Conservation (phyloP, 2,329 filamentous ascomycete species). For the Cercospora sesami region DNA sequence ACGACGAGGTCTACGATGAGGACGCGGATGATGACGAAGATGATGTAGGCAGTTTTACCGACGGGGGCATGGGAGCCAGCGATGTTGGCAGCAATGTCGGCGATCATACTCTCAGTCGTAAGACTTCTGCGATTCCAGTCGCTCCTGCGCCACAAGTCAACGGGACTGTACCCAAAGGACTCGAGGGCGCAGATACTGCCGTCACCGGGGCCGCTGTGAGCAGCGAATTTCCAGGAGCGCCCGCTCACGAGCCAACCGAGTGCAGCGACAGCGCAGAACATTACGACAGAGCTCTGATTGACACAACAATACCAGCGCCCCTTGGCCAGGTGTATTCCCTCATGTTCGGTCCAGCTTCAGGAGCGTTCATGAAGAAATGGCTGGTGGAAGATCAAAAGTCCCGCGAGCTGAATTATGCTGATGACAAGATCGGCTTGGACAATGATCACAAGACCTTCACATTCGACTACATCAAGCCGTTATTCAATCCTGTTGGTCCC, state of each 20-base stretch:
- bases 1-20: conserved; percentile 77
- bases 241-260: conserved; percentile 77
- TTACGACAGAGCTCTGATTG: conserved; percentile 80
- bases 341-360: conserved; percentile 79
- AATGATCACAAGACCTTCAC: conserved; percentile 69
- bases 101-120: conserved; percentile 60
- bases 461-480: conserved; percentile 88
- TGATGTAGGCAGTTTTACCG: conserved; percentile 61
- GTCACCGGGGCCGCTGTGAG: conserved; percentile 45
- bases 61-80: conserved; percentile 53
- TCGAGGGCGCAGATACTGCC: conserved; percentile 41
- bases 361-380: conserved; percentile 82
- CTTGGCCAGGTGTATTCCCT: conserved; percentile 88
- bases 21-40: conserved; percentile 64
- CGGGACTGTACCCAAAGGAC: conserved; percentile 36
- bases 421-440: conserved; percentile 73
- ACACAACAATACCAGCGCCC: conserved; percentile 82
- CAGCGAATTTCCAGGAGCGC: conserved; percentile 79
- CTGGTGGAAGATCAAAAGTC: conserved; percentile 85
- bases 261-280: conserved; percentile 77
- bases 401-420: conserved; percentile 78
- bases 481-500: conserved; percentile 80
- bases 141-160: conserved; percentile 41
- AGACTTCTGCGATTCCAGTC: conserved; percentile 62
- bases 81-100: conserved; percentile 55